Base-by-base conservation (phyloP, 495 filamentous ascomycete species). In the Penicillium salamii region DNA sequence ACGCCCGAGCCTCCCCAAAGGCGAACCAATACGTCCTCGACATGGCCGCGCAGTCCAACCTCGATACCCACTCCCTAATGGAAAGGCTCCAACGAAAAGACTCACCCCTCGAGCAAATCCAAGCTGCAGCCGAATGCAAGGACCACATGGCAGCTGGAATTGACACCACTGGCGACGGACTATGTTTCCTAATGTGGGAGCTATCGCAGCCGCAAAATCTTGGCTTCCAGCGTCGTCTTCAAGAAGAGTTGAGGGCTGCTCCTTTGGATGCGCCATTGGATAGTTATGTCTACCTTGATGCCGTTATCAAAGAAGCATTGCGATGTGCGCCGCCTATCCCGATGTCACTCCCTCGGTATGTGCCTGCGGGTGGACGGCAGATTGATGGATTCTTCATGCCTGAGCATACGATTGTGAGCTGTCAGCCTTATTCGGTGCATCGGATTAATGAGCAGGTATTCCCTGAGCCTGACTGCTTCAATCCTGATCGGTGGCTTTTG, bases 401-500 rank as follows among this genome's bases (percentile, higher is more conserved):
- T 0, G 78, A 70, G 0, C 78, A 81, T 18, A 77, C 85, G 1
- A 69, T 87, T 8, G 77, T 91, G 5, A 84, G 82, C 34, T 81
- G 84, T 14, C 78, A 87, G 53, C 81, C 85, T 14, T 85, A 86
- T 53, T 79, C 74, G 0, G 68, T 93, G 28, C 88, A 91, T 60
- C 74, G 81, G 33, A 63, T 80, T 7, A 74, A 85, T 50, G 56
- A 69, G 19, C 55, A 57, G 7, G 79, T 84, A 3, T 85, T 82
- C 43, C 73, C 77, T 0, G 62, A 82, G 0, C 77, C 80, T 0
- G 71, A 82, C 23, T 37, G 49, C 12, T 87, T 86, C 51, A 61
- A 66, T 26, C 84, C 85, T 7, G 83, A 86, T 45, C 69, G 85
- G 34, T 89, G 86, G 86, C 59, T 88, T 35, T 74, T 75, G 6